Evolutionary conservation across 2,329 filamentous ascomycete species (phyloP).

Genomic region (Massarina eburnea): DNA sequence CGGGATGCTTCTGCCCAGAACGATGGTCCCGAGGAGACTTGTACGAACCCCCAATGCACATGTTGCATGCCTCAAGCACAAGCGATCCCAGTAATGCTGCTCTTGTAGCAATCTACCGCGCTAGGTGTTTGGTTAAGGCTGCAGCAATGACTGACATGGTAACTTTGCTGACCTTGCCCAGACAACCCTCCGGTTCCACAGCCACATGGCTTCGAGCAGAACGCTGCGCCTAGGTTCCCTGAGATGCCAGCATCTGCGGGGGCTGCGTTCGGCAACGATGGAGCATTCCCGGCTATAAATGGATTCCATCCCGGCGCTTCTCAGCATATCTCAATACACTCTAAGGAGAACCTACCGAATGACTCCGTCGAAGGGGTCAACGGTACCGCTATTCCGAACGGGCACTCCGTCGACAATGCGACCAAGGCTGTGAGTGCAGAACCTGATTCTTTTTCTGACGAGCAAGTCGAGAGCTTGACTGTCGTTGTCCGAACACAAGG

Average conservation of each 20-base stretch:
- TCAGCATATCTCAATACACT: conserved; percentile 14
- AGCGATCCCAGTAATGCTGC: too few relatives aligned
- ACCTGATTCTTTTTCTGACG: conserved; percentile 54
- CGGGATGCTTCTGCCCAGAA: conserved; percentile 74
- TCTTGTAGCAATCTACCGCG: too few relatives aligned
- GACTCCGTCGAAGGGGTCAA: conserved; percentile 24
- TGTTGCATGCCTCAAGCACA: too few relatives aligned
- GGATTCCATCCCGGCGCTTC: conserved; percentile 24
- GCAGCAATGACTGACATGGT: neutral
- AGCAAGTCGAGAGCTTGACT: conserved; percentile 54
- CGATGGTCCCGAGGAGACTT: conserved; percentile 61
- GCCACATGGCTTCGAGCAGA: conserved; percentile 37
- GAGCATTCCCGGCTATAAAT: conserved; percentile 29
- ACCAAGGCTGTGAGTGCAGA: conserved; percentile 38
- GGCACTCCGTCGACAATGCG: conserved; percentile 28
- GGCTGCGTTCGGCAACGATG: conserved; percentile 22
- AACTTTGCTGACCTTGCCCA: neutral
- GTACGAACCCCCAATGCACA: neutral
- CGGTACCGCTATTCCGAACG: conserved; percentile 24
- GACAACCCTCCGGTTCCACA: conserved; percentile 44
- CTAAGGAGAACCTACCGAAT: conserved; percentile 21
- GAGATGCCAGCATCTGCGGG: conserved; percentile 22
- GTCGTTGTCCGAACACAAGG: conserved; percentile 54
- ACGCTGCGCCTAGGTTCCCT: conserved; percentile 31
- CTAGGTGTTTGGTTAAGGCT: too few relatives aligned